Conservation (phyloP, 2,329 filamentous ascomycete genomes). For the Fusarium globosum region DNA sequence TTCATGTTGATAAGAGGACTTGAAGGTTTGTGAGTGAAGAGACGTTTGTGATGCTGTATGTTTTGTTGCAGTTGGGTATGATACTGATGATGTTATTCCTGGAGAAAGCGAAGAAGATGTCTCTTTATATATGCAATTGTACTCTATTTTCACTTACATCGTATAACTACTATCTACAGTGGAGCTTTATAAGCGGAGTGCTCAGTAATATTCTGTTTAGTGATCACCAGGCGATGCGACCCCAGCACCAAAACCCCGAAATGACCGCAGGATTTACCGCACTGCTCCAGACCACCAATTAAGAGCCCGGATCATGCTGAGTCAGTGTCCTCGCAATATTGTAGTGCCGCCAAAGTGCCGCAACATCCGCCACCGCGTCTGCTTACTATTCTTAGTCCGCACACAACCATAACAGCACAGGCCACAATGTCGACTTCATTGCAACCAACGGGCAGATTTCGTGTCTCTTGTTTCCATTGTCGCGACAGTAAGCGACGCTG, state of each 20-base stretch:
- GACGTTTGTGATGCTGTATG: too few species aligned
- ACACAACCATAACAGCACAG: too few species aligned
- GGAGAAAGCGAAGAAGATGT: fast-evolving
- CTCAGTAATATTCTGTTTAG: background rate
- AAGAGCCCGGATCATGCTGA: fast-evolving
- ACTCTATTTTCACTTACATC: fast-evolving
- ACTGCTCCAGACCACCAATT: fast-evolving
- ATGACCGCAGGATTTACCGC: background rate
- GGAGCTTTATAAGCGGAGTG: background rate
- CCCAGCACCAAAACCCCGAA: background rate
- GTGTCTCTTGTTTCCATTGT: fast-evolving
- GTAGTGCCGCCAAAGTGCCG: background rate
- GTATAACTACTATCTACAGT: fast-evolving
- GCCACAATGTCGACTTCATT: too few species aligned
- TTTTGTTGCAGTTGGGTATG: fast-evolving
- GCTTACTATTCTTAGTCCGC: background rate
- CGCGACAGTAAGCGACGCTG: background rate
- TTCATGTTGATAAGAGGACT: background rate
- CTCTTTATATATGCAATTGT: background rate
- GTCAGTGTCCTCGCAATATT: background rate
- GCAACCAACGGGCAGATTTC: too few species aligned
- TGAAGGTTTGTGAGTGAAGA: fast-evolving
- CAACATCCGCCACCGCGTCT: fast-evolving
- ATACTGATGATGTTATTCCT: fast-evolving
- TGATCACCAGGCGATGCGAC: background rate